phyloP scores from a whole-genome alignment of 768 basidiomycete species.

The Leccinum ochraceum region DNA sequence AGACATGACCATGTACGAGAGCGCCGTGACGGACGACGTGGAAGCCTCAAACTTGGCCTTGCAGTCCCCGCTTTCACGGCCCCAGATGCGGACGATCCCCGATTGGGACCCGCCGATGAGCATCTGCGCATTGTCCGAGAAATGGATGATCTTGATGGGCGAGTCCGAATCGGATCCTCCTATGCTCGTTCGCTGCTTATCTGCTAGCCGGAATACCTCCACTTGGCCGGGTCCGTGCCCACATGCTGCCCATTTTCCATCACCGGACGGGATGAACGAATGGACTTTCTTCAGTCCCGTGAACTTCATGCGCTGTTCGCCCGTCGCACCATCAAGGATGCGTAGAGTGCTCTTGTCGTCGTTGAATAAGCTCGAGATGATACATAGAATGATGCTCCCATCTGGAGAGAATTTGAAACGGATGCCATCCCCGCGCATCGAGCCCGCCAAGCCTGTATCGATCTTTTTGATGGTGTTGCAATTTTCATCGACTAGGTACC shows the following conservation, averaged over 20 bases:
- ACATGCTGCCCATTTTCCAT: slow-evolving; percentile 14
- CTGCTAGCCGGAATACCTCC: slow-evolving; percentile 5
- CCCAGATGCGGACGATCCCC: slow-evolving; percentile 22
- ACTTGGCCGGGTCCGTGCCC: slow-evolving; percentile 2
- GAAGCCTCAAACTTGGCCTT: slow-evolving; percentile 5
- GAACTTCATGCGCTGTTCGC: slow-evolving; percentile 11
- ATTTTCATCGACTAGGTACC: slow-evolving; percentile 8
- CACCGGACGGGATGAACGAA: slow-evolving; percentile 2
- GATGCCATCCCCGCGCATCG: too few species aligned
- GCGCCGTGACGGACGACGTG: slow-evolving; percentile 18
- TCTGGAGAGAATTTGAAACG: slow-evolving; percentile 16
- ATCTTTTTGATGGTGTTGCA: slow-evolving; percentile 7
- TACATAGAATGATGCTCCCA: slow-evolving; percentile 9
- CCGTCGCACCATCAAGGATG: slow-evolving; percentile 13
- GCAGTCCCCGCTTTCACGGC: slow-evolving; percentile 15
- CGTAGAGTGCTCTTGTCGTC: slow-evolving; percentile 12
- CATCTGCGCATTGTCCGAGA: slow-evolving; percentile 16
- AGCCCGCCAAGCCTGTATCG: slow-evolving; percentile 3
- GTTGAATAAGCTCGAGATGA: not conserved
- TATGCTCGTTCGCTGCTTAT: not conserved
- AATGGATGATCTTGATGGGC: slow-evolving; percentile 8
- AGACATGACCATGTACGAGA: slow-evolving; percentile 8
- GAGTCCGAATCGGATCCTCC: not conserved
- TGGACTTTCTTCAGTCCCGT: slow-evolving; percentile 11
- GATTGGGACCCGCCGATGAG: slow-evolving; percentile 23